Evolutionary conservation across 2,329 filamentous ascomycete genomes (phyloP).

Genomic region (Phialemonium atrogriseum): DNA sequence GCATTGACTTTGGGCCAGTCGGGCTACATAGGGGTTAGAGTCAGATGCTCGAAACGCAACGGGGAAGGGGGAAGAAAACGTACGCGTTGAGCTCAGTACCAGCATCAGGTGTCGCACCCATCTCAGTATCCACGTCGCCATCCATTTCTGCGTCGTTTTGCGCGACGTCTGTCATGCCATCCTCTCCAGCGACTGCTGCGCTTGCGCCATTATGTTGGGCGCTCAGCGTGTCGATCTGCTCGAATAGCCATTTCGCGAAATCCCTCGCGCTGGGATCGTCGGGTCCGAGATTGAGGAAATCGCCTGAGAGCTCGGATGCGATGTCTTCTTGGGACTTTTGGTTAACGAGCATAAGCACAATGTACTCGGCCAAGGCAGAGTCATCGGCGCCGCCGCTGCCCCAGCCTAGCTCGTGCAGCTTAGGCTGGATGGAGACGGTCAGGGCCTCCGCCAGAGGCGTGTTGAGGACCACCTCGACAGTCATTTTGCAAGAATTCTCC

Average conservation of each 20-base stretch:
- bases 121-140: slow-evolving; percentile 35
- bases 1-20: slow-evolving; percentile 92
- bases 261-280: slow-evolving; percentile 76
- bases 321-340: slow-evolving; percentile 90
- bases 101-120: slow-evolving; percentile 21
- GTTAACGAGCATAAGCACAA: slow-evolving; percentile 94
- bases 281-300: slow-evolving; percentile 72
- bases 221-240: slow-evolving; percentile 65
- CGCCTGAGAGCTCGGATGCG: slow-evolving; percentile 75
- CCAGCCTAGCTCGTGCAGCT: slow-evolving; percentile 91
- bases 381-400: slow-evolving; percentile 69
- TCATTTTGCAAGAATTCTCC: too few relatives aligned
- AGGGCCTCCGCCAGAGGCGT: slow-evolving; percentile 81
- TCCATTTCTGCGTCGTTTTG: slow-evolving; percentile 55
- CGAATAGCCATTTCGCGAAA: slow-evolving; percentile 90
- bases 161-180: slow-evolving; percentile 21
- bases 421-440: slow-evolving; percentile 75
- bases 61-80: slow-evolving; percentile 23
- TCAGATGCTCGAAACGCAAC: too few relatives aligned
- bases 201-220: slow-evolving; percentile 48
- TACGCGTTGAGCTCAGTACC: slow-evolving; percentile 49
- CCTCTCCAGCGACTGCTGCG: slow-evolving; percentile 21
- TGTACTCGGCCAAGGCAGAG: slow-evolving; percentile 85
- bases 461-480: slow-evolving; percentile 66
- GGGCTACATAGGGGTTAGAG: too few relatives aligned